These are phyloP conservation scores for Cystofilobasidium ferigula DNA, from an alignment of 768 basidiomycete genomes.

Conservation along the genomic window DNA sequence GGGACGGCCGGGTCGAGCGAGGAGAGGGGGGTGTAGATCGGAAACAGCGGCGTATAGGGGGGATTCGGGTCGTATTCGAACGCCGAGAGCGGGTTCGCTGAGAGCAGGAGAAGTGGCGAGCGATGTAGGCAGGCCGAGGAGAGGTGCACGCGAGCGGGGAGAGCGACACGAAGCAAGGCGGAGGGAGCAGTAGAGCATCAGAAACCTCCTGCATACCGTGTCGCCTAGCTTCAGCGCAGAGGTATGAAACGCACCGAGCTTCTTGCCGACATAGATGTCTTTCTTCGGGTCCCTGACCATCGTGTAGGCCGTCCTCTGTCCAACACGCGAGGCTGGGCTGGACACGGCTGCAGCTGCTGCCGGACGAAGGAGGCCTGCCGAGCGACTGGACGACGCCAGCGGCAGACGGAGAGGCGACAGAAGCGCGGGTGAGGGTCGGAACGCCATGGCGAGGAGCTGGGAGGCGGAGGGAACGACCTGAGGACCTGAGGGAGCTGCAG, in stretches of 20 bases:
- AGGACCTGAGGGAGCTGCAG: no score
- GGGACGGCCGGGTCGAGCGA: constrained; percentile 26
- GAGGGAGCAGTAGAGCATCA: background rate
- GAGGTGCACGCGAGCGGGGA: no score
- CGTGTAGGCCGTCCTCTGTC: background rate
- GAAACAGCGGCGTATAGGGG: constrained; percentile 23
- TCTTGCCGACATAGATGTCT: constrained; percentile 11
- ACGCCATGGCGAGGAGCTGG: background rate
- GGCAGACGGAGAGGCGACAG: background rate
- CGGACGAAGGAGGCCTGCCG: background rate
- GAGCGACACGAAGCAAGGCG: background rate
- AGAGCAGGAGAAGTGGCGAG: background rate
- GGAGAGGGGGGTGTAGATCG: constrained; percentile 30
- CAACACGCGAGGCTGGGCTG: background rate
- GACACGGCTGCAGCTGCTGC: background rate
- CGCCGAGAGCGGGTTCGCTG: constrained; percentile 21
- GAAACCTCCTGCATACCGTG: background rate
- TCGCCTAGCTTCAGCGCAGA: background rate
- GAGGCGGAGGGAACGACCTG: no score
- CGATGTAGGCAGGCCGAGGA: background rate
- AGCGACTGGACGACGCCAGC: background rate
- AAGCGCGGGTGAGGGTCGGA: background rate
- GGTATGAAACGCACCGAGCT: constrained; percentile 2
- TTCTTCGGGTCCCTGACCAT: background rate
- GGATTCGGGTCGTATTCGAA: constrained; percentile 6